A percentile compares a stretch with the other conserved stretches of the same genome.
These are phyloP conservation scores for Taiozyma onychis DNA, from an alignment of 1,139 yeast species.

Conservation along the genomic window DNA sequence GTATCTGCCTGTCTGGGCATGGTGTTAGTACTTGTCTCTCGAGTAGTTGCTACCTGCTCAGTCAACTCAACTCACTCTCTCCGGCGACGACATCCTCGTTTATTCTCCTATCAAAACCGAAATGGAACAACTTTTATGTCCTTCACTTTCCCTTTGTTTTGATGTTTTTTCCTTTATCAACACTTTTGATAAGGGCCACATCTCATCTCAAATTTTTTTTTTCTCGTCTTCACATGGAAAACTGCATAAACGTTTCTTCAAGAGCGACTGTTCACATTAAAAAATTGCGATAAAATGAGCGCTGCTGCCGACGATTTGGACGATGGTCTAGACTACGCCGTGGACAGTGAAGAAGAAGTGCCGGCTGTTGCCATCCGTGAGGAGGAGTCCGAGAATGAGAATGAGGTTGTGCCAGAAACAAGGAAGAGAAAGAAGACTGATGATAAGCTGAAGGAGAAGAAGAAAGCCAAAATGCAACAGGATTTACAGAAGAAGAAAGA, in stretches of 20 bases:
- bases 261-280: not conserved
- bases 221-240: not conserved
- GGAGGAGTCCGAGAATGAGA: constrained; percentile 19
- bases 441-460: constrained; percentile 24
- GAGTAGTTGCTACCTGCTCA: not conserved
- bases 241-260: not conserved
- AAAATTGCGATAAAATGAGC: not conserved
- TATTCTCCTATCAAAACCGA: not conserved
- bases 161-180: not conserved
- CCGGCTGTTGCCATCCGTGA: constrained; percentile 20
- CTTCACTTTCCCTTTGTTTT: not conserved
- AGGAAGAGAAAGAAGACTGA: constrained; percentile 22
- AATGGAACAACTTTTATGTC: not conserved
- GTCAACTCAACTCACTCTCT: constrained; percentile 27
- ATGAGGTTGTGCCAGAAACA: constrained; percentile 1
- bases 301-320: constrained; percentile 22
- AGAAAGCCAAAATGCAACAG: constrained; percentile 19
- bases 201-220: not conserved
- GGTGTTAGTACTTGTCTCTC: not conserved
- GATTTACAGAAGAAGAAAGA: constrained; percentile 18
- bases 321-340: constrained; percentile 23
- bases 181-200: not conserved
- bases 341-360: constrained; percentile 22
- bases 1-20: constrained; percentile 3
- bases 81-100: constrained; percentile 13